phyloP scores from a whole-genome alignment of 441 rosid genomes.

The Populus hybrid region DNA sequence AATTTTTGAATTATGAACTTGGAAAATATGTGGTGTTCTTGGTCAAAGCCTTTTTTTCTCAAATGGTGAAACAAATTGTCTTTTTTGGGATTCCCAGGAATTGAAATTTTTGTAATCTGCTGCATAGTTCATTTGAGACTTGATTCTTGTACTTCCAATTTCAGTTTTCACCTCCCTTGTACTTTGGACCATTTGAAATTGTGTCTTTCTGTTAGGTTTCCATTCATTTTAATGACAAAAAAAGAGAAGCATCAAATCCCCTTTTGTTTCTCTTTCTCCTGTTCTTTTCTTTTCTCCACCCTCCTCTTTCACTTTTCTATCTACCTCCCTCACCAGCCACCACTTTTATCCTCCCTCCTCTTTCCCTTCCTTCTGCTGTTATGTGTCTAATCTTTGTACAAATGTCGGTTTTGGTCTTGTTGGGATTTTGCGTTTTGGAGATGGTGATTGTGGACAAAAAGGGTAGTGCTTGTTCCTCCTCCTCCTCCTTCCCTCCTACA shows the following conservation, averaged over 20 bases:
- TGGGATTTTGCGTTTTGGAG: slow-evolving; percentile 18
- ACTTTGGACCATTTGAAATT: not conserved
- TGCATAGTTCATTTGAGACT: not conserved
- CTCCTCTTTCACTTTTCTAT: no score
- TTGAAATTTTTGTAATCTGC: not conserved
- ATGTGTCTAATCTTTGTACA: slow-evolving; percentile 23
- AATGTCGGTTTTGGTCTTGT: slow-evolving; percentile 23
- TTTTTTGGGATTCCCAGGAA: not conserved
- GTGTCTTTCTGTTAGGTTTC: not conserved
- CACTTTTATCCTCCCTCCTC: not conserved
- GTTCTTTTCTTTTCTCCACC: not conserved
- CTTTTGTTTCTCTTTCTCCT: not conserved
- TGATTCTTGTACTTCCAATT: not conserved
- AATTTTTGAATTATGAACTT: not conserved
- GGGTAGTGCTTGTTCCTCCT: slow-evolving; percentile 1
- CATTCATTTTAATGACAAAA: not conserved
- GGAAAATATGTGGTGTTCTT: not conserved
- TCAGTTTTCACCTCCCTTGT: not conserved
- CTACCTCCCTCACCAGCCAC: no score
- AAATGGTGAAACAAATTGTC: not conserved
- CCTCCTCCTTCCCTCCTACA: slow-evolving; percentile 26
- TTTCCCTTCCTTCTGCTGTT: not conserved
- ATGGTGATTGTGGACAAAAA: slow-evolving; percentile 18
- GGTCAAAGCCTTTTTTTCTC: not conserved
- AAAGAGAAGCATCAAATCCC: not conserved